Conservation (phyloP, 768 basidiomycete species). For the Porphyrellus cyaneotinctus region DNA sequence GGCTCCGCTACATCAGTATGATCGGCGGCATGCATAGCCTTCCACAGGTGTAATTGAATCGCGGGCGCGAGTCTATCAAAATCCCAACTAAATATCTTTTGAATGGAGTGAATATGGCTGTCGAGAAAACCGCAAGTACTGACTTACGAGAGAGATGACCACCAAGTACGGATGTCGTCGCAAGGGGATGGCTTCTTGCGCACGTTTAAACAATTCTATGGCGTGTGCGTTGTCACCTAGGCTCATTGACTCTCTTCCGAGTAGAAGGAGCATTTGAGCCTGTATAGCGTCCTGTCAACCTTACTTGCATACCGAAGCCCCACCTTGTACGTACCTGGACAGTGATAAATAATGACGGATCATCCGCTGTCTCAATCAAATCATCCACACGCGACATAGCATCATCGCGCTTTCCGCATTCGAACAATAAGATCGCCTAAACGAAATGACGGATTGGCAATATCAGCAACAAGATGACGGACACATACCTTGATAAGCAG, state of each 20-base stretch:
- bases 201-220: background rate
- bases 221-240: background rate
- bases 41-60: background rate
- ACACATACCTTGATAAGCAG: slow-evolving; percentile 7
- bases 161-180: background rate
- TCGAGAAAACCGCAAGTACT: background rate
- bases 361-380: background rate
- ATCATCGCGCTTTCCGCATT: background rate
- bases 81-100: slow-evolving; percentile 13
- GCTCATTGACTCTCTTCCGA: background rate
- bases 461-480: background rate
- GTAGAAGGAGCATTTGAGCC: background rate
- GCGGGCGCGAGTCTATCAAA: slow-evolving; percentile 4
- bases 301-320: no score
- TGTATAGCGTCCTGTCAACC: background rate
- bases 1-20: background rate
- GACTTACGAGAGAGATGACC: background rate
- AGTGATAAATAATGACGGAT: background rate
- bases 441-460: no score
- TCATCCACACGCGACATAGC: background rate
- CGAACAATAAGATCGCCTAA: slow-evolving; percentile 1
- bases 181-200: background rate
- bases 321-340: background rate
- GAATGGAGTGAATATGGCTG: background rate
- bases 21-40: background rate